phyloP scores from a whole-genome alignment of 2,329 filamentous ascomycete genomes.

The Aspergillus carbonarius region DNA sequence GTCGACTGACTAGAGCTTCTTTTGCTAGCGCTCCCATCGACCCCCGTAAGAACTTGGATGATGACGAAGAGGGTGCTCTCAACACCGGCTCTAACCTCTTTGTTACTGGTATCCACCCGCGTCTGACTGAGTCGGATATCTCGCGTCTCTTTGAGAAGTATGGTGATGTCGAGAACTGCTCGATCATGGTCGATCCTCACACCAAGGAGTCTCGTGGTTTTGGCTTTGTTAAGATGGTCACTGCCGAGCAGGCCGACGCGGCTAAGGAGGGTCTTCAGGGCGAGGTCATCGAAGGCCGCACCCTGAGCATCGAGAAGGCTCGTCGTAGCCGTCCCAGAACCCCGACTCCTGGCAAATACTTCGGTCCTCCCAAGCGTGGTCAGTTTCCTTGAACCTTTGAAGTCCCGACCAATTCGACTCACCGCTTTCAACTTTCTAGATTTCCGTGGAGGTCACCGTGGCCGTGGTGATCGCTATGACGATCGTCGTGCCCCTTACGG shows the following conservation, averaged over 20 bases:
- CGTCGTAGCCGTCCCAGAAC: conserved; percentile 92
- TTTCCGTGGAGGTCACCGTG: conserved; percentile 44
- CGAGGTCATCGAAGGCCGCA: conserved; percentile 91
- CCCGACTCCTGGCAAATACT: conserved; percentile 98
- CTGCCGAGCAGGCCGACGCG: conserved; percentile 89
- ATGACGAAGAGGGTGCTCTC: conserved; percentile 71
- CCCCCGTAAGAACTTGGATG: conserved; percentile 45
- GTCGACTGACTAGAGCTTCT: not conserved
- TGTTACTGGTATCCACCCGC: conserved; percentile 95
- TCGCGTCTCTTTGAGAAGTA: conserved; percentile 98
- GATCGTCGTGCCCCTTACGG: conserved; percentile 55
- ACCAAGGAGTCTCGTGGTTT: conserved; percentile 98
- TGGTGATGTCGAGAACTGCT: conserved; percentile 97
- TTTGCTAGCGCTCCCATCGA: conserved; percentile 43
- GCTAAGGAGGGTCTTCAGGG: conserved; percentile 95
- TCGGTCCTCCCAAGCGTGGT: conserved; percentile 97
- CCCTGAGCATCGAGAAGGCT: conserved; percentile 97
- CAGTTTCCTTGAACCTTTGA: conserved; percentile 40
- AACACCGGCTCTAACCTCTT: conserved; percentile 98
- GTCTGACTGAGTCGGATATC: conserved; percentile 84
- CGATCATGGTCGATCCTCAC: conserved; percentile 99
- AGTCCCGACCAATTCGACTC: not conserved
- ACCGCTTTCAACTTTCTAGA: conserved; percentile 20
- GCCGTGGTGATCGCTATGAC: conserved; percentile 51
- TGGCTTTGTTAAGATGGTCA: conserved; percentile 98